These are phyloP conservation scores for Stephania cephalantha DNA, from an alignment of 164 flowering plant species.

Conservation along the genomic window DNA sequence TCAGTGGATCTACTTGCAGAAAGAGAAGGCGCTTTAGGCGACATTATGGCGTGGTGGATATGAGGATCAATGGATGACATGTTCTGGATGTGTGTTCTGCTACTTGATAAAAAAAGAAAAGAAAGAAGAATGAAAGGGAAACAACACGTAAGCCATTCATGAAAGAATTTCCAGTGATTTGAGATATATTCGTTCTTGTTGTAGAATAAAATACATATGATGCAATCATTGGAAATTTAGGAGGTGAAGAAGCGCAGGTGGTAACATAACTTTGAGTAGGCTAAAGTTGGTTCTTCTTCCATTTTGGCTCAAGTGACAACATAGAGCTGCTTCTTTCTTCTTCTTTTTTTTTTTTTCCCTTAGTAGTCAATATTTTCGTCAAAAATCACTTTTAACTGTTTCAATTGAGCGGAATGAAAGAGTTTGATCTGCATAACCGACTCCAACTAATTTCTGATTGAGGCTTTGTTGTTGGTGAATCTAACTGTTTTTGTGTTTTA, in stretches of 20 bases:
- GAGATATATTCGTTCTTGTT: neutral
- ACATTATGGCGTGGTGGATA: neutral
- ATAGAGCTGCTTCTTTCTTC: neutral
- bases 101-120: neutral
- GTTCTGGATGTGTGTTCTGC: neutral
- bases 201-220: neutral
- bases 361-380: neutral
- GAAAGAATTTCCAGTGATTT: neutral
- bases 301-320: neutral
- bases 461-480: too few relatives aligned
- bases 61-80: neutral
- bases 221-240: neutral
- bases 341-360: too few relatives aligned
- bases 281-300: neutral
- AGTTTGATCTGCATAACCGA: neutral
- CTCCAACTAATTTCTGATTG: too few relatives aligned
- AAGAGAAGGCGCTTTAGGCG: neutral
- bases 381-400: neutral
- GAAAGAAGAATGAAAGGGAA: neutral
- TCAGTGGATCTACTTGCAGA: constrained; percentile 16
- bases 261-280: neutral
- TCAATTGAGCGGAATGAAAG: neutral
- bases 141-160: neutral
- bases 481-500: too few relatives aligned
- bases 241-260: neutral